A percentile compares a stretch with the other conserved stretches of the same genome.
phyloP scores from a whole-genome alignment of 257 asterid genomes.

The Craterostigma plantagineum region DNA sequence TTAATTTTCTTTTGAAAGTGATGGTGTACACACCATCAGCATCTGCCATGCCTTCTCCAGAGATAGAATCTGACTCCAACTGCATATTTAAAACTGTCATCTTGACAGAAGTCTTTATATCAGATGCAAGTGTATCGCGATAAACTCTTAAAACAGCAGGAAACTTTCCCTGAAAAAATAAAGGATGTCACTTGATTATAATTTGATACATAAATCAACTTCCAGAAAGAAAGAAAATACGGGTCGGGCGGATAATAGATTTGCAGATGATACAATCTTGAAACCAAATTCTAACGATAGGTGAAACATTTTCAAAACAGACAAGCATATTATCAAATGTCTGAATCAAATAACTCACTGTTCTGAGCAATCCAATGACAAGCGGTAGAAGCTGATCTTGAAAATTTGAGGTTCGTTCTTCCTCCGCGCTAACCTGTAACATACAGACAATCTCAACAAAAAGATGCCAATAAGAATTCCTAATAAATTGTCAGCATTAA shows the following conservation, averaged over 20 bases:
- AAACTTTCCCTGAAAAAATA: conserved; percentile 63
- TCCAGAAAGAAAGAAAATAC: no score
- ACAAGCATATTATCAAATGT: conserved; percentile 7
- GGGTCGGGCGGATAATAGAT: no score
- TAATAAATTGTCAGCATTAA: background rate
- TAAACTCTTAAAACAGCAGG: conserved; percentile 90
- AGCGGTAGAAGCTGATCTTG: conserved; percentile 87
- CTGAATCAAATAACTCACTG: conserved; percentile 37
- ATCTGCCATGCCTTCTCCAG: conserved; percentile 64
- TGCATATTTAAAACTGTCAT: conserved; percentile 66
- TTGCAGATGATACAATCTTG: background rate
- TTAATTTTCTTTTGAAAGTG: conserved; percentile 2
- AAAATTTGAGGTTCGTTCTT: conserved; percentile 55
- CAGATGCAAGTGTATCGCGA: conserved; percentile 77
- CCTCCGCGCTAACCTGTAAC: conserved; percentile 56
- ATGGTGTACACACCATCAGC: conserved; percentile 55
- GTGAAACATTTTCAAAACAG: conserved; percentile 1
- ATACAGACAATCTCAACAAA: background rate
- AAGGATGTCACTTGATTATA: conserved; percentile 8
- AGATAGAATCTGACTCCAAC: conserved; percentile 50
- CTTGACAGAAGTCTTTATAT: conserved; percentile 77
- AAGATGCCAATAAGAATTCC: background rate
- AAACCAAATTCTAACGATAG: conserved; percentile 3
- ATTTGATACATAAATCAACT: no score
- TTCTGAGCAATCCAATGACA: conserved; percentile 88